phyloP scores from a whole-genome alignment of 1,139 yeast genomes.

The Saccharomyces hybrid region DNA sequence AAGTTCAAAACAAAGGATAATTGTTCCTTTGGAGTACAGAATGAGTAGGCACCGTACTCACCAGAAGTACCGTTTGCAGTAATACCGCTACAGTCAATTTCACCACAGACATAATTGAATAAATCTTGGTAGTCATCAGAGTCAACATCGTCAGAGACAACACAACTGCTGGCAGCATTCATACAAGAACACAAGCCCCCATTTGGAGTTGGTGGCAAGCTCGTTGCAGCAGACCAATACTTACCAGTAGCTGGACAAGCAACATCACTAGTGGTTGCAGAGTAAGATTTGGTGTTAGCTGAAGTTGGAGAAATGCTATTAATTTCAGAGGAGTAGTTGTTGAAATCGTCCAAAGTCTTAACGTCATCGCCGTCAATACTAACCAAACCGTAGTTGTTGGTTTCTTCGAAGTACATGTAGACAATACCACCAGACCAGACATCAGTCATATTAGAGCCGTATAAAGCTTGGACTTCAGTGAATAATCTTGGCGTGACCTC shows the following conservation, averaged over 20 bases:
- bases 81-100: slow-evolving; percentile 47
- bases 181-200: slow-evolving; percentile 54
- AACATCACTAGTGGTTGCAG: slow-evolving; percentile 40
- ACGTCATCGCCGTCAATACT: slow-evolving; percentile 44
- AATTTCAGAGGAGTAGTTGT: slow-evolving; percentile 45
- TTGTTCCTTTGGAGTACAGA: slow-evolving; percentile 55
- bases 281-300: slow-evolving; percentile 43
- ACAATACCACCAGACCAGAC: slow-evolving; percentile 89
- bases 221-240: slow-evolving; percentile 55
- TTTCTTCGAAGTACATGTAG: slow-evolving; percentile 73
- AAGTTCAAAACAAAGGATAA: slow-evolving; percentile 55
- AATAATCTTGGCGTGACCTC: slow-evolving; percentile 53
- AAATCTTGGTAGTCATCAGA: slow-evolving; percentile 48
- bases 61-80: slow-evolving; percentile 53
- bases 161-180: slow-evolving; percentile 44
- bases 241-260: slow-evolving; percentile 46
- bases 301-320: slow-evolving; percentile 51
- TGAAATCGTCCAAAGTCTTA: slow-evolving; percentile 53
- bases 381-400: slow-evolving; percentile 68
- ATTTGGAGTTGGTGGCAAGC: slow-evolving; percentile 71
- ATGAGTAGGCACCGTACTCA: slow-evolving; percentile 56
- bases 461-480: slow-evolving; percentile 61
- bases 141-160: slow-evolving; percentile 43
- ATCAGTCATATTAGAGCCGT: slow-evolving; percentile 55
- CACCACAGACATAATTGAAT: slow-evolving; percentile 49